These are phyloP conservation scores for Gymnopilus junonius DNA, from an alignment of 768 basidiomycete genomes.

Conservation along the genomic window DNA sequence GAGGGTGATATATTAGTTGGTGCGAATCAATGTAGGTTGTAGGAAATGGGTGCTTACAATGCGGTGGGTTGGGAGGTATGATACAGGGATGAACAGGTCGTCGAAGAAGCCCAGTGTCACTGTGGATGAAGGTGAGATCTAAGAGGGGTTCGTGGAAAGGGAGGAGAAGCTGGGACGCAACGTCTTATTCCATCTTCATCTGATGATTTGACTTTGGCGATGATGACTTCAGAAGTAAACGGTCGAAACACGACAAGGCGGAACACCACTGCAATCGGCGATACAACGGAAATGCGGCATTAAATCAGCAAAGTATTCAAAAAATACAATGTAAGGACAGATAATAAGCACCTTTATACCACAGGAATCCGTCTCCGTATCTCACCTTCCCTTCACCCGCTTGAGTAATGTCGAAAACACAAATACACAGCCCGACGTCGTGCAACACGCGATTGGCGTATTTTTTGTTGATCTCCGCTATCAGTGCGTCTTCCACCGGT, in stretches of 20 bases:
- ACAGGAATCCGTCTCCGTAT: slow-evolving; percentile 93
- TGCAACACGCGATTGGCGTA: slow-evolving; percentile 93
- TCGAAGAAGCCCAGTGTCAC: slow-evolving; percentile 93
- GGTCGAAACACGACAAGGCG: slow-evolving; percentile 91
- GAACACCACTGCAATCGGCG: slow-evolving; percentile 67
- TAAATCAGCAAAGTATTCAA: not conserved
- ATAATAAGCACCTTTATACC: slow-evolving; percentile 97
- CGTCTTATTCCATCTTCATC: slow-evolving; percentile 85
- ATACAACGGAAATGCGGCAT: too few species aligned
- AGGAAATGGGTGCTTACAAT: slow-evolving; percentile 57
- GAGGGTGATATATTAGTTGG: not conserved
- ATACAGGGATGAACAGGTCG: slow-evolving; percentile 84
- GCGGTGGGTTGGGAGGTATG: slow-evolving; percentile 79
- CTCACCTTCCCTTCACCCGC: slow-evolving; percentile 92
- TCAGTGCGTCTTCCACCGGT: slow-evolving; percentile 79
- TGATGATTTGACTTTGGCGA: slow-evolving; percentile 88
- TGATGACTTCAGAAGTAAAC: slow-evolving; percentile 86
- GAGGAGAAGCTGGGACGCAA: slow-evolving; percentile 49
- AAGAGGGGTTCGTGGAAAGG: not conserved
- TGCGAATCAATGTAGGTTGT: too few species aligned
- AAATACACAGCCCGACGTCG: slow-evolving; percentile 90
- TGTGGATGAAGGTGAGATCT: slow-evolving; percentile 31
- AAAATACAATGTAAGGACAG: slow-evolving; percentile 20
- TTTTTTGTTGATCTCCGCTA: slow-evolving; percentile 90
- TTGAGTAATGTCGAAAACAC: slow-evolving; percentile 84